Base-by-base conservation (phyloP, 108 stramenopile genomes). In the Stephanodiscus minutulus region DNA sequence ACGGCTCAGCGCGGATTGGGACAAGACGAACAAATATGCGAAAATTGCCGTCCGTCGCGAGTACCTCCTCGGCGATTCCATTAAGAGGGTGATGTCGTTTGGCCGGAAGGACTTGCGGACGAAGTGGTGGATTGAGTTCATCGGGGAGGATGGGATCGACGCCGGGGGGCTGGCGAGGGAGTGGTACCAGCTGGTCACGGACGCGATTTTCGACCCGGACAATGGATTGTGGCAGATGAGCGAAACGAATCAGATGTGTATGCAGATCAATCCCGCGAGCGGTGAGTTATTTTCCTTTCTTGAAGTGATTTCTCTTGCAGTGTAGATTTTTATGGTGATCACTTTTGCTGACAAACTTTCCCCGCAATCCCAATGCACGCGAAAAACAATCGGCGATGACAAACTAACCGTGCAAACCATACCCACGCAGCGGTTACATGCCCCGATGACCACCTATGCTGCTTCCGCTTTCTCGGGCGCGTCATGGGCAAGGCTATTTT, bases 401-500 rank as follows among this genome's bases (percentile, higher is more conserved):
- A 44, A n/a, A n/a, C n/a, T n/a, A n/a, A n/a, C n/a, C n/a, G n/a
- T n/a, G n/a, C n/a, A n/a, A n/a, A n/a, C n/a, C 43, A 17, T 15
- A 44, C 15, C 22, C 39, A 17, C 29, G 55, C 63, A 91, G 89
- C 87, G 68, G 82, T 84, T 29, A 77, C 80, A 36, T 84, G 85
- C 29, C 76, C 76, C 62, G 93, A 97, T 4, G 95, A 98, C 39
- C 96, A 98, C 78, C 80, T 98, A 67, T 81, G 83, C 33, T 98
- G 97, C 81, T 98, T 97, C 82, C 91, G 93, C 56, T 98, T 99
- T 76, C 73, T 97, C 21, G 99, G 99, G 5, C 87, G 99, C 10
- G 82, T 99, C 49, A 93, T 99, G 84, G 99, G 99, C 58, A 98
- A 98, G 82, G 99, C 99, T 13, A 81, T 98, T 55, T 97, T 97